A percentile compares a stretch with the other conserved stretches of the same genome.
Conservation (phyloP, 352 stramenopile genomes). For the Globisporangium parvum region DNA sequence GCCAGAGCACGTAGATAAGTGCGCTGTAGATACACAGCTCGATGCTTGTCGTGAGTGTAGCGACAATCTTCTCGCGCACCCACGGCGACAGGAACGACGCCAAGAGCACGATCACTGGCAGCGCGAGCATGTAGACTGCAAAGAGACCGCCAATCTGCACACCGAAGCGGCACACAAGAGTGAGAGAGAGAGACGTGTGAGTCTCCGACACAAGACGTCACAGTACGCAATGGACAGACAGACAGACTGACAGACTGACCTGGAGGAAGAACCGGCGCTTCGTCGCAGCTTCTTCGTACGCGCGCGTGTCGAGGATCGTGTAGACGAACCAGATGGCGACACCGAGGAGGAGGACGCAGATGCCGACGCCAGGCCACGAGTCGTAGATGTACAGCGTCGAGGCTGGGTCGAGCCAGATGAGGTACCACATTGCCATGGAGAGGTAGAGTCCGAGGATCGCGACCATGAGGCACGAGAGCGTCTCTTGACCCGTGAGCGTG, state of each 20-base stretch:
- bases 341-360: constrained; percentile 53
- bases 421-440: constrained; percentile 77
- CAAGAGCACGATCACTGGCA: constrained; percentile 64
- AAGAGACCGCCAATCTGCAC: constrained; percentile 58
- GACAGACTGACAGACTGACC: too few species aligned
- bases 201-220: too few species aligned
- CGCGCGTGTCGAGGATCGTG: constrained; percentile 60
- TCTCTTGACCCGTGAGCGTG: constrained; percentile 48
- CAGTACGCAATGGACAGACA: too few species aligned
- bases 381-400: constrained; percentile 84
- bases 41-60: constrained; percentile 38
- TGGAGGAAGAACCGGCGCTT: constrained; percentile 65
- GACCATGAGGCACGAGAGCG: constrained; percentile 64
- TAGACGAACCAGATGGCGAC: constrained; percentile 60
- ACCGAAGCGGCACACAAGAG: not conserved
- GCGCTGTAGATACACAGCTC: constrained; percentile 51
- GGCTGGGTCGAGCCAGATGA: constrained; percentile 68
- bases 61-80: constrained; percentile 74
- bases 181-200: not conserved
- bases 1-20: constrained; percentile 69
- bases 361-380: constrained; percentile 62
- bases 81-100: constrained; percentile 72
- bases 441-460: constrained; percentile 57
- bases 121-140: constrained; percentile 58
- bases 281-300: constrained; percentile 41